Base-by-base conservation (phyloP, 139 green algal species). In the Chlorella sp. region DNA sequence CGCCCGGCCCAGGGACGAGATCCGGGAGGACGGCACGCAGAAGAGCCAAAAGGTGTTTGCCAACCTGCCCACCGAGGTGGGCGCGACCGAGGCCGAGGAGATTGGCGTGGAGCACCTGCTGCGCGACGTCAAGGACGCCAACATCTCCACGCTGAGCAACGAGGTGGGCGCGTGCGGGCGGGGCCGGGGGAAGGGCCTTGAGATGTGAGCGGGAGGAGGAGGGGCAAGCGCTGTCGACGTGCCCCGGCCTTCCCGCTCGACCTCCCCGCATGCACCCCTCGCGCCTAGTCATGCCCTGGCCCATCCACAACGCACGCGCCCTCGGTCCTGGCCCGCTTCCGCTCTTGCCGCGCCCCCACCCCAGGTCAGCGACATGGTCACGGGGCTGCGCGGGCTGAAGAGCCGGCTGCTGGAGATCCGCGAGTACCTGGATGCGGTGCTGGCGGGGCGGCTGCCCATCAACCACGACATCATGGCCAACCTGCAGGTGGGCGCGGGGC, bases 101-200 rank as follows among this genome's bases (percentile, higher is more conserved):
- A 96, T 97, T 53, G 93, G 93, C 9, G 96, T 99, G 73, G 96
- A 99, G 92, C 96, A 99, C 87, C 79, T 99, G 82, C 84, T 99
- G 80, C 83, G 96, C 5, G 94, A 99, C 76, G 95, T 99, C 5
- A 96, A 95, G 75, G 94, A 98, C 64, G 86, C 89, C 19, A 97
- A 89, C 42, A 86, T 98, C 62, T 94, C 84, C 79, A 98, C 90
- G 12, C 86, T 99, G 48, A 83, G 93, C 1, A 91, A 82, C 0
- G 92, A 97, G 50, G 89, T 96, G 1, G 56, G 40, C 40, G 42
- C 12, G 64, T 5, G 64, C 2, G 6, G 21, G n/a, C n/a, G n/a
- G n/a, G n/a, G n/a, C n/a, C n/a, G n/a, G n/a, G n/a, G n/a, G n/a
- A n/a, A n/a, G n/a, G n/a, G n/a, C n/a, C n/a, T n/a, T n/a, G n/a